A percentile compares a stretch with the other conserved stretches of the same genome.
Conservation (phyloP, 1,284 basidiomycete genomes). For the Trichosporon coremiiforme region DNA sequence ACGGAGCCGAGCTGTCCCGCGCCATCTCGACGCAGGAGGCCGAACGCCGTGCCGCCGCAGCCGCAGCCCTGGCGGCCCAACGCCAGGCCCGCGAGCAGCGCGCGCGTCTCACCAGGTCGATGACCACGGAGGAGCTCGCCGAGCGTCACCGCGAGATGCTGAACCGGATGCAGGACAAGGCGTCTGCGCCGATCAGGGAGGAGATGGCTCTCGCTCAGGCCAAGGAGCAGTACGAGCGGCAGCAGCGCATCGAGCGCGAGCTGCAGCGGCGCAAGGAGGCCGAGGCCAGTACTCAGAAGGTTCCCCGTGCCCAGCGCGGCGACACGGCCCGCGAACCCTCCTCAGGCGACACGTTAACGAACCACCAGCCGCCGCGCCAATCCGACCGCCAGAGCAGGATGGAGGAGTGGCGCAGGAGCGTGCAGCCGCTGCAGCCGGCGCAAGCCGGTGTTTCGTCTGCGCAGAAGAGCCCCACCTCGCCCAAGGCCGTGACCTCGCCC, state of each 20-base stretch:
- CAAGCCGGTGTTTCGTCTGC: too few relatives aligned
- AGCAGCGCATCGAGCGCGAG: slow-evolving; percentile 26
- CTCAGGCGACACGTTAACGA: slow-evolving; percentile 16
- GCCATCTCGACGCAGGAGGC: slow-evolving; percentile 21
- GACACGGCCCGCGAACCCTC: slow-evolving; percentile 18
- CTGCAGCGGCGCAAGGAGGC: slow-evolving; percentile 21
- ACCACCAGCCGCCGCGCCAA: neutral
- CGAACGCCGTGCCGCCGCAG: slow-evolving; percentile 15
- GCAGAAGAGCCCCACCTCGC: too few relatives aligned
- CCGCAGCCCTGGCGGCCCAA: slow-evolving; percentile 20
- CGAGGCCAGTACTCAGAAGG: neutral
- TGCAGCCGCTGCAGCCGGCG: neutral
- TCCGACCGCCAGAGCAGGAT: slow-evolving; percentile 24
- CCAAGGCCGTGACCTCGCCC: too few relatives aligned
- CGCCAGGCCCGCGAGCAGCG: slow-evolving; percentile 19
- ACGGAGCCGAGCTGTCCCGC: slow-evolving; percentile 27
- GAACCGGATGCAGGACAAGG: slow-evolving; percentile 49
- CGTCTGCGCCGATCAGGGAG: slow-evolving; percentile 46
- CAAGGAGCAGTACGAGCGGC: slow-evolving; percentile 24
- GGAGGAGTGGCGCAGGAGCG: slow-evolving; percentile 30
- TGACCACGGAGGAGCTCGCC: slow-evolving; percentile 54
- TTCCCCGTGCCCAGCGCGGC: slow-evolving; percentile 21
- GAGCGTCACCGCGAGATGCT: slow-evolving; percentile 51
- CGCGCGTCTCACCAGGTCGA: slow-evolving; percentile 32
- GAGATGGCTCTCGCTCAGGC: slow-evolving; percentile 37